Percentiles rank a stretch among this genome's conserved stretches.
These are phyloP conservation scores for Neolentinus lepideus DNA, from an alignment of 1,284 basidiomycete species.

Conservation along the genomic window DNA sequence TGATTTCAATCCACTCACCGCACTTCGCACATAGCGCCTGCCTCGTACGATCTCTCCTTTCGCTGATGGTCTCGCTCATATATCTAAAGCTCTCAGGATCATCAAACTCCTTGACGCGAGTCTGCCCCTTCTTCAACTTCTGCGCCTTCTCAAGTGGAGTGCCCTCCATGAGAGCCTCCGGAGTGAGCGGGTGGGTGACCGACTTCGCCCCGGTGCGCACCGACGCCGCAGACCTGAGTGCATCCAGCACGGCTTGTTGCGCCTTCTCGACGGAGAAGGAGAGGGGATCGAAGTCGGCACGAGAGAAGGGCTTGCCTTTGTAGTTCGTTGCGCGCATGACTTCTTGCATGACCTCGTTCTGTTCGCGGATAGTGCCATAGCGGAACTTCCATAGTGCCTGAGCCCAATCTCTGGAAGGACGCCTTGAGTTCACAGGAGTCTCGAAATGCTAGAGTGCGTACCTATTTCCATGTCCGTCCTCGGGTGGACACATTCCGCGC, in stretches of 20 bases:
- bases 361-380: neutral
- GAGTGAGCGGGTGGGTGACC: conserved; percentile 16
- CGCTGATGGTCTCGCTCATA: conserved; percentile 17
- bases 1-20: conserved; percentile 14
- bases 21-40: conserved; percentile 19
- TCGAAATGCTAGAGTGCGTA: neutral
- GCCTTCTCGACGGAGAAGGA: conserved; percentile 13
- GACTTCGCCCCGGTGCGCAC: conserved; percentile 20
- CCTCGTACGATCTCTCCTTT: conserved; percentile 13
- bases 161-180: conserved; percentile 11
- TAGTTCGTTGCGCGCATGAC: conserved; percentile 21
- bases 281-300: conserved; percentile 17
- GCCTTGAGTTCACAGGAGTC: neutral
- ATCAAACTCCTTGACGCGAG: neutral
- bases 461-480: conserved; percentile 3
- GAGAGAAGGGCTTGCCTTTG: conserved; percentile 20
- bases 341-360: conserved; percentile 14
- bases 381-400: neutral
- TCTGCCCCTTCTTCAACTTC: neutral
- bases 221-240: conserved; percentile 18
- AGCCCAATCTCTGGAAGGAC: conserved; percentile 13
- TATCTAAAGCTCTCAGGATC: conserved; percentile 11
- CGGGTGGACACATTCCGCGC: conserved; percentile 25
- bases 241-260: conserved; percentile 1
- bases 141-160: conserved; percentile 7